Evolutionary conservation across 768 basidiomycete species (phyloP), one percentile per base, ranked within the genome.

Genomic region (Scleroderma citrinum): DNA sequence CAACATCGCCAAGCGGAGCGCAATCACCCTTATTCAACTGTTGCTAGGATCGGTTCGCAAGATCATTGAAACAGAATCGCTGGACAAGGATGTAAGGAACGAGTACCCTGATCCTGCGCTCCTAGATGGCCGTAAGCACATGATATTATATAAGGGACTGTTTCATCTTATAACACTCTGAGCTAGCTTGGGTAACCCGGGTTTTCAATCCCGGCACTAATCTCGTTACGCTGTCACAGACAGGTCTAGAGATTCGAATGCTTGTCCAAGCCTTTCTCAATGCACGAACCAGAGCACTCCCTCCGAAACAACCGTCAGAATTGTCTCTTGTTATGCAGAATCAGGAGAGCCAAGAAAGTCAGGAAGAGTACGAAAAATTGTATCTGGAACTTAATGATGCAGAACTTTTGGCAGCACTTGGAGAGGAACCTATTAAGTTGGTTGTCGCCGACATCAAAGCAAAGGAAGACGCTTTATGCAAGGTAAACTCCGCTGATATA

Each of bases 301-400:
- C 80, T 10, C 57, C 48, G 39, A 65, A 65, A 17, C 63, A 52
- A 45, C 47, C 53, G 32, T 75, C 72, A 0, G 61, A 66, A 24
- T 72, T 66, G 1, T 67, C 66, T 6, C 50, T 60, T 4, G 52
- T 63, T 39, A 14, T 53, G 16, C 77, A 77, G 32, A 76, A 74
- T 38, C 26, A 29, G 8, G 26, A 29, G 8, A 29, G 26, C 8
- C 78, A 80, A 57, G 89, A 91, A 52, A 90, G 85, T 54, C 88
- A 93, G 59, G 87, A 91, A 48, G 81, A 85, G 46, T 92, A 81
- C 54, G 80, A 76, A 14, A 69, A 71, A 38, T 59, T 83, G 35
- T 76, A 80, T 51, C 66, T 84, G 41, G 80, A 85, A 47, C 70
- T 82, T 20, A 68, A 77, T 46, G 85, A 89, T 56, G 82, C 81